Evolutionary conservation across 768 basidiomycete species (phyloP), one percentile per base, ranked within the genome.

Genomic region (Lyophyllum atratum): DNA sequence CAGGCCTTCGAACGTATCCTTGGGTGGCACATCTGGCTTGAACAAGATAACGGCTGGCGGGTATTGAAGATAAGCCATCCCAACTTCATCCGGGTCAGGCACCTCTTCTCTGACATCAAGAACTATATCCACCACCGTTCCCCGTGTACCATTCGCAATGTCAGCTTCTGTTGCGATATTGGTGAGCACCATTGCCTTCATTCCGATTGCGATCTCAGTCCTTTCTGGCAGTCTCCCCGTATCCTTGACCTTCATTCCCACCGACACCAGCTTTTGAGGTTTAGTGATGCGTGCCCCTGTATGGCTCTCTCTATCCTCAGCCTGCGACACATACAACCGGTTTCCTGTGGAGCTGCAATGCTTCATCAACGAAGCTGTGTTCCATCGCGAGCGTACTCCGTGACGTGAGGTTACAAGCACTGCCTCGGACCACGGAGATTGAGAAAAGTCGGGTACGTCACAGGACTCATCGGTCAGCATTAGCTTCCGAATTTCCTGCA

Each of bases 81-180:
- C 59, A 22, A 54, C 59, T 1, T 19, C 37, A 3, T 19, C 19
- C 2, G 24, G 37, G 19, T 44, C 22, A 1, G 8, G 49, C 1
- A 1, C 17, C n/a, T 76, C 71, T 33, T 80, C 76, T 24, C 69
- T 43, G 1, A 64, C 56, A 61, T 78, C 66, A 0, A 78, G 63
- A 0, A 72, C 44, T 10, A 79, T 70, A 22, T 69, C 68, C 0
- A 60, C 58, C 0, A 81, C 66, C 2, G 39, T 59, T 0, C 78
- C 77, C n/a, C 72, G 29, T 0, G 75, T 69, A 0, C 79, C 75
- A 44, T 80, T 81, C 0, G 76, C 72, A 1, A 79, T 49, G 47
- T 78, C 73, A 39, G 37, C 37, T 0, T 78, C 73, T 4, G 76
- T 76, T 4, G 69, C 65, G 0, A 78, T 56, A 43, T 79, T 80